Percentiles rank a stretch among this genome's conserved stretches.
Conservation (phyloP, 345 rosid genomes). For the Gossypium mustelinum region DNA sequence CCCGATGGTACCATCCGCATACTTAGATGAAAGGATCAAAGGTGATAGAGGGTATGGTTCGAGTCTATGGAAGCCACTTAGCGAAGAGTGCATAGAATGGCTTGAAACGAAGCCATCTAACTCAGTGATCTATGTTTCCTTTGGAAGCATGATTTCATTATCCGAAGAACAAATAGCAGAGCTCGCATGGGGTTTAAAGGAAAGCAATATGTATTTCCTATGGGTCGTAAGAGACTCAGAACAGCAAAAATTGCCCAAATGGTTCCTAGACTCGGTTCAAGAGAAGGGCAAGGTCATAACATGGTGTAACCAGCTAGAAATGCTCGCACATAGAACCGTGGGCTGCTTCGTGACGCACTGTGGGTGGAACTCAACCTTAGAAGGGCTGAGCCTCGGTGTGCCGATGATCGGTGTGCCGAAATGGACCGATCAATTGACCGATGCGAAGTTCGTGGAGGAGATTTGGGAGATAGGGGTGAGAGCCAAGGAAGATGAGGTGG, state of each 20-base stretch:
- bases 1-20: constrained; percentile 64
- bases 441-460: constrained; percentile 59
- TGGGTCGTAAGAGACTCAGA: constrained; percentile 70
- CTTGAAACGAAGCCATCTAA: constrained; percentile 40
- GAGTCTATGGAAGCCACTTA: constrained; percentile 53
- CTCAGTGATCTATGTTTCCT: constrained; percentile 53
- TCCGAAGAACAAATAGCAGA: constrained; percentile 45
- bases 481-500: constrained; percentile 44
- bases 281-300: constrained; percentile 43
- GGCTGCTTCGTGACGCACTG: constrained; percentile 74
- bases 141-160: constrained; percentile 65
- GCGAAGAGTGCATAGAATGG: constrained; percentile 58
- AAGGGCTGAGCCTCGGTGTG: constrained; percentile 62
- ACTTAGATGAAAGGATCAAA: constrained; percentile 44
- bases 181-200: constrained; percentile 45
- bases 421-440: constrained; percentile 62
- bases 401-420: constrained; percentile 66
- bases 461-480: constrained; percentile 60
- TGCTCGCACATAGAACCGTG: constrained; percentile 42
- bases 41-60: constrained; percentile 66
- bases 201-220: constrained; percentile 42
- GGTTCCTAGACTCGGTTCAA: constrained; percentile 40
- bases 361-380: constrained; percentile 74
- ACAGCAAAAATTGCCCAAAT: constrained; percentile 35
- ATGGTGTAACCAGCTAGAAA: constrained; percentile 71